A percentile compares a stretch with the other conserved stretches of the same genome.
Evolutionary conservation across 1,284 basidiomycete species (phyloP).

Genomic region (Ganoderma sp.): DNA sequence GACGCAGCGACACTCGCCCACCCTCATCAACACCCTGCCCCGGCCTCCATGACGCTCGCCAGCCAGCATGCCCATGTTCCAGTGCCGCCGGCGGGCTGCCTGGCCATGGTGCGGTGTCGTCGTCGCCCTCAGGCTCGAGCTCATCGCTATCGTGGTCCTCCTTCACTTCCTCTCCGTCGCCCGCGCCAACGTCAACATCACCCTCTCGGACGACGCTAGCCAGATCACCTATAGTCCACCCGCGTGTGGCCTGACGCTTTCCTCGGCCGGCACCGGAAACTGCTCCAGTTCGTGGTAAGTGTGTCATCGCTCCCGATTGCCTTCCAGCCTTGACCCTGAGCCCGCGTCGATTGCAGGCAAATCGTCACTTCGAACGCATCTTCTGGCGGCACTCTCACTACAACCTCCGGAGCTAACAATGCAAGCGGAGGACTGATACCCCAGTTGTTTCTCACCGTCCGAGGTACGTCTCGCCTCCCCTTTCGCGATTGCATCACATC

Average conservation of each 20-base stretch:
- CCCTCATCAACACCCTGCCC: slow-evolving; percentile 22
- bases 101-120: slow-evolving; percentile 9
- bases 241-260: slow-evolving; percentile 35
- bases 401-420: slow-evolving; percentile 38
- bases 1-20: slow-evolving; percentile 24
- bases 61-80: slow-evolving; percentile 30
- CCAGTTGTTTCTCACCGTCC: slow-evolving; percentile 40
- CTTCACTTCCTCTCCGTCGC: slow-evolving; percentile 9
- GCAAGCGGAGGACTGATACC: slow-evolving; percentile 36
- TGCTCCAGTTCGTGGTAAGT: slow-evolving; percentile 39
- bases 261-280: slow-evolving; percentile 22
- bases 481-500: not conserved
- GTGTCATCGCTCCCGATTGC: slow-evolving; percentile 15
- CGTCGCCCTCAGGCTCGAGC: slow-evolving; percentile 12
- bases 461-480: slow-evolving; percentile 28
- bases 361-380: slow-evolving; percentile 33
- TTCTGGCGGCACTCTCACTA: slow-evolving; percentile 37
- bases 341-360: slow-evolving; percentile 31
- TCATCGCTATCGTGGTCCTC: slow-evolving; percentile 7
- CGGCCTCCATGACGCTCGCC: slow-evolving; percentile 30
- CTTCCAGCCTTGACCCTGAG: not conserved
- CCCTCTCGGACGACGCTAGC: slow-evolving; percentile 38
- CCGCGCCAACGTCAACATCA: slow-evolving; percentile 31
- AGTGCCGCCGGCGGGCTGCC: slow-evolving; percentile 17
- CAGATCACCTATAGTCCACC: slow-evolving; percentile 40